These are phyloP conservation scores for Epichloe typhina DNA, from an alignment of 2,329 filamentous ascomycete species.

Conservation along the genomic window DNA sequence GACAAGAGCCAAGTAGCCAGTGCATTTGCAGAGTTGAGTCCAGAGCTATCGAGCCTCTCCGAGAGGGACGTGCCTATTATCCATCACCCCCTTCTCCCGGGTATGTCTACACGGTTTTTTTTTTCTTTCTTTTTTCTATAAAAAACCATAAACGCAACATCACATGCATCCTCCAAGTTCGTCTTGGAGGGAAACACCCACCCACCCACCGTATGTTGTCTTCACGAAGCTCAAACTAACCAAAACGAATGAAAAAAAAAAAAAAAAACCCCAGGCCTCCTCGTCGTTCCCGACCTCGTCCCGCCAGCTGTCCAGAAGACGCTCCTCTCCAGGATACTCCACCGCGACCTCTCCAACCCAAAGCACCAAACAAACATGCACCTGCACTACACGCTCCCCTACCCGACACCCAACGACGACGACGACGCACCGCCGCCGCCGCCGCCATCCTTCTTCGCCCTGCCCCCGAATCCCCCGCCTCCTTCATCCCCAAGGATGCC, in stretches of 20 bases:
- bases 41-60: conserved; percentile 18
- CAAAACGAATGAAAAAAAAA: background rate
- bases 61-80: conserved; percentile 38
- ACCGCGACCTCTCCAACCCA: conserved; percentile 60
- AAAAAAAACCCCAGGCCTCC: conserved; percentile 46
- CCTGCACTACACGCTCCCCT: conserved; percentile 55
- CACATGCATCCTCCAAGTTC: background rate
- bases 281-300: conserved; percentile 63
- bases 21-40: conserved; percentile 24
- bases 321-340: conserved; percentile 62
- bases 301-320: conserved; percentile 53
- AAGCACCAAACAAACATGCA: conserved; percentile 82
- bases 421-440: conserved; percentile 9
- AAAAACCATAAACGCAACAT: too few relatives aligned
- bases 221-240: too few relatives aligned
- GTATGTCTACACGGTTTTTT: conserved; percentile 28
- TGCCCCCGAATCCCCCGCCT: conserved; percentile 36
- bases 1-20: background rate
- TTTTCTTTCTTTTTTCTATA: background rate
- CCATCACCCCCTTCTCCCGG: conserved; percentile 53
- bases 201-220: too few relatives aligned
- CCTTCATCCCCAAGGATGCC: conserved; percentile 56
- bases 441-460: conserved; percentile 39
- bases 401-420: conserved; percentile 32
- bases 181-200: background rate